phyloP scores from a whole-genome alignment of 805 yeast genomes.

The Sugiyamaella lignohabitans region DNA sequence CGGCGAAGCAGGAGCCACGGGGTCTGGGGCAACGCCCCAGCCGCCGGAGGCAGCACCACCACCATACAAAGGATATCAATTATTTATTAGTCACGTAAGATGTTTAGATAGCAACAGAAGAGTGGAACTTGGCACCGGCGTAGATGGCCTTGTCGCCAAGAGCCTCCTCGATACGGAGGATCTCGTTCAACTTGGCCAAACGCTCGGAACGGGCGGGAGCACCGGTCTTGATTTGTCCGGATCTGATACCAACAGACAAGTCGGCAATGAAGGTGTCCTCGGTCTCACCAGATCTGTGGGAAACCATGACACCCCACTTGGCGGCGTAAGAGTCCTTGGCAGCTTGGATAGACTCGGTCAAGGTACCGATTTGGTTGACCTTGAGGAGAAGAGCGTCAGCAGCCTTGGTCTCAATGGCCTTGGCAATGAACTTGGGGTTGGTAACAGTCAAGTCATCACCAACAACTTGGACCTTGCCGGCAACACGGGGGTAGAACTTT shows the following conservation, averaged over 20 bases:
- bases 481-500: constrained; percentile 57
- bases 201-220: constrained; percentile 99
- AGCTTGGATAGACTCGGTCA: constrained; percentile 94
- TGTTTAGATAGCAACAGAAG: constrained; percentile 33
- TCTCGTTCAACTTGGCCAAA: constrained; percentile 97
- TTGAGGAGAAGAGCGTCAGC: constrained; percentile 91
- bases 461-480: constrained; percentile 72
- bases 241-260: constrained; percentile 93
- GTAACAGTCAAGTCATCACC: constrained; percentile 99
- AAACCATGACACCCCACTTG: constrained; percentile 99
- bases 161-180: constrained; percentile 97
- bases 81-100: too few species aligned
- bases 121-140: constrained; percentile 91
- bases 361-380: constrained; percentile 98
- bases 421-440: constrained; percentile 90
- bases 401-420: constrained; percentile 95
- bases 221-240: constrained; percentile 99
- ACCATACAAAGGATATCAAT: too few species aligned
- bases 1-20: too few species aligned
- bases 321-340: constrained; percentile 93
- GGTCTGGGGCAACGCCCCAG: too few species aligned
- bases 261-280: constrained; percentile 99
- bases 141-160: constrained; percentile 95
- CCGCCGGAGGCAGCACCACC: too few species aligned
- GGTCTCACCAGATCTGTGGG: constrained; percentile 99